A percentile compares a stretch with the other conserved stretches of the same genome.
These are phyloP conservation scores for Eragrostis tef DNA, from an alignment of 202 grass and related monocot genomes.

Conservation along the genomic window DNA sequence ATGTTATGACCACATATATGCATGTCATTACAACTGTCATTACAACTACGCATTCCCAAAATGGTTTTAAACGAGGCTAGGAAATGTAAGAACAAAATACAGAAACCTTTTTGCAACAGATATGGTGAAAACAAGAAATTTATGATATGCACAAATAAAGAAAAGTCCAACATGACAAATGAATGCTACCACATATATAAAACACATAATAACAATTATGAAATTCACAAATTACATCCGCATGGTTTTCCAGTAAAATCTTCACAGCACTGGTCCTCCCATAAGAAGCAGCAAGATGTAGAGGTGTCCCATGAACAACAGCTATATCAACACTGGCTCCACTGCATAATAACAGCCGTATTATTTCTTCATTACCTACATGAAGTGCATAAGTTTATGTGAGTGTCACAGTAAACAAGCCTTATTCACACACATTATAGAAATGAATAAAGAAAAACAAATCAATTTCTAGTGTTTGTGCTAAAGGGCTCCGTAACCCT, in stretches of 20 bases:
- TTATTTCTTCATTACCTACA: conserved; percentile 17
- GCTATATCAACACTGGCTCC: conserved; percentile 46
- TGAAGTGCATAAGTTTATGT: not conserved
- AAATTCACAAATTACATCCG: conserved; percentile 13
- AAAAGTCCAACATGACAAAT: not conserved
- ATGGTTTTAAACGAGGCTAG: not conserved
- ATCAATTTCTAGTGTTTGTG: not conserved
- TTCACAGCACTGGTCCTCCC: conserved; percentile 20
- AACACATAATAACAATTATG: not conserved
- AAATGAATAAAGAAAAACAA: not conserved
- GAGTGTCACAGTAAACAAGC: not conserved
- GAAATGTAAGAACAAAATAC: not conserved
- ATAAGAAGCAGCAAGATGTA: conserved; percentile 48
- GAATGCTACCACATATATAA: not conserved
- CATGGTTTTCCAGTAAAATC: conserved; percentile 47
- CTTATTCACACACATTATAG: not conserved
- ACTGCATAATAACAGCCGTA: not conserved
- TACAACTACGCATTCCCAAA: not conserved
- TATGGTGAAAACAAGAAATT: not conserved
- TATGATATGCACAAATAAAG: not conserved
- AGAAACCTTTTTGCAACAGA: not conserved
- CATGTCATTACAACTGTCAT: not conserved
- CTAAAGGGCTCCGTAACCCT: not conserved
- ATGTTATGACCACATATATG: no score
- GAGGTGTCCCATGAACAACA: conserved; percentile 32